Evolutionary conservation across 345 rosid species (phyloP), one percentile per base, ranked within the genome.

Genomic region (Pugionium cornutum): DNA sequence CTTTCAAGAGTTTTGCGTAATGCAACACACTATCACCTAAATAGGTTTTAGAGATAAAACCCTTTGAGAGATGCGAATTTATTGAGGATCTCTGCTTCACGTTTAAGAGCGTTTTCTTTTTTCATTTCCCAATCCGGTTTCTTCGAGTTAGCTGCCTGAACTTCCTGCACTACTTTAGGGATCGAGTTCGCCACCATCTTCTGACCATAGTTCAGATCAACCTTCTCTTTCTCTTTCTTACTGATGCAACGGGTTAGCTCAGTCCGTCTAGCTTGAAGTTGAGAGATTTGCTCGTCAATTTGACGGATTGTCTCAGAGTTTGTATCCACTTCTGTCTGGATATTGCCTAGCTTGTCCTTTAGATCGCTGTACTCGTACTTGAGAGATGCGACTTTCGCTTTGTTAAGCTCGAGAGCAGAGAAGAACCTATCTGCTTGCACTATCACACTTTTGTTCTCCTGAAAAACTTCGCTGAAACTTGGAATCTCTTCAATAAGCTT

Each of bases 401-500:
- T 86, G 69, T 81, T 85, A 30, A 18, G 18, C 18, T 18, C 18
- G 18, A 18, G 18, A 18, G 18, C 18, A 18, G 18, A 18, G 18
- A 18, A 53, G 69, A 75, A 77, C 32, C 70, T 72, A 48, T 78
- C 55, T 25, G 86, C 86, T 39, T 81, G 75, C 33, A 70, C 67
- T 58, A 82, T 70, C 25, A 73, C 37, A 34, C 58, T 57, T 77
- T 81, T 74, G 72, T 80, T 82, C 76, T 83, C 85, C 1, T 80
- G 73, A 44, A 76, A 88, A 25, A 77, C 85, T 75, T 81, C 76
- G 36, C 86, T 78, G 50, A 79, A 83, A 8, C 72, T 67, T 29
- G 96, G 87, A 8, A 88, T 81, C 69, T 88, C 89, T 63, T 84
- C 84, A 4, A 89, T 78, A 53, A 83, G 73, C 69, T 84, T 86